phyloP scores from a whole-genome alignment of 2,329 filamentous ascomycete genomes.

The Rutstroemia sydowiana region DNA sequence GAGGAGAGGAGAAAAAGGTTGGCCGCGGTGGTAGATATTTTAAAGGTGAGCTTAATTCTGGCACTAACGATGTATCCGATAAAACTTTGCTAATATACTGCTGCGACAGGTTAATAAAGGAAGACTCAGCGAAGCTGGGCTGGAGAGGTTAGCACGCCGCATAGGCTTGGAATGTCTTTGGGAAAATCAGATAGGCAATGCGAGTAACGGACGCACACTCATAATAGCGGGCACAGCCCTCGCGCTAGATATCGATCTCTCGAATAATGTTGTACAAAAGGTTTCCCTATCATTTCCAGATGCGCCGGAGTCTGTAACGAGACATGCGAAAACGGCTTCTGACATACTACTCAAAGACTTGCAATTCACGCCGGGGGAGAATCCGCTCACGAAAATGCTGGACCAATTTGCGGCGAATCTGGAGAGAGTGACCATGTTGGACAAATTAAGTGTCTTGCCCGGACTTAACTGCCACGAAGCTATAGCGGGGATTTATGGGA shows the following conservation, averaged over 20 bases:
- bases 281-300: slow-evolving; percentile 58
- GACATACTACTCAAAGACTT: slow-evolving; percentile 61
- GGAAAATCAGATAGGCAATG: slow-evolving; percentile 43
- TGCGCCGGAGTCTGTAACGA: slow-evolving; percentile 49
- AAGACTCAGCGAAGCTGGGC: slow-evolving; percentile 63
- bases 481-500: slow-evolving; percentile 64
- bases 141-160: slow-evolving; percentile 62
- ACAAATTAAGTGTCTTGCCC: slow-evolving; percentile 62
- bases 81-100: slow-evolving; percentile 8
- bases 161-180: slow-evolving; percentile 59
- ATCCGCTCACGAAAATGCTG: slow-evolving; percentile 61
- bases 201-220: slow-evolving; percentile 45
- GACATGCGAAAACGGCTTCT: slow-evolving; percentile 53
- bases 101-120: slow-evolving; percentile 41
- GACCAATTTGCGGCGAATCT: slow-evolving; percentile 66
- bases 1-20: slow-evolving; percentile 43
- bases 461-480: slow-evolving; percentile 72
- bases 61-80: background rate
- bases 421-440: slow-evolving; percentile 59
- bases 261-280: slow-evolving; percentile 53
- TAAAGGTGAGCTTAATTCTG: slow-evolving; percentile 23
- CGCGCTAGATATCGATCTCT: slow-evolving; percentile 53
- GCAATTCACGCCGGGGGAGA: slow-evolving; percentile 48
- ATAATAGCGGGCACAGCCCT: slow-evolving; percentile 56
- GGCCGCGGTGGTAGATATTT: slow-evolving; percentile 25